These are phyloP conservation scores for Dendrocalamus latiflorus DNA, from an alignment of 202 grass and related monocot genomes.

Conservation along the genomic window DNA sequence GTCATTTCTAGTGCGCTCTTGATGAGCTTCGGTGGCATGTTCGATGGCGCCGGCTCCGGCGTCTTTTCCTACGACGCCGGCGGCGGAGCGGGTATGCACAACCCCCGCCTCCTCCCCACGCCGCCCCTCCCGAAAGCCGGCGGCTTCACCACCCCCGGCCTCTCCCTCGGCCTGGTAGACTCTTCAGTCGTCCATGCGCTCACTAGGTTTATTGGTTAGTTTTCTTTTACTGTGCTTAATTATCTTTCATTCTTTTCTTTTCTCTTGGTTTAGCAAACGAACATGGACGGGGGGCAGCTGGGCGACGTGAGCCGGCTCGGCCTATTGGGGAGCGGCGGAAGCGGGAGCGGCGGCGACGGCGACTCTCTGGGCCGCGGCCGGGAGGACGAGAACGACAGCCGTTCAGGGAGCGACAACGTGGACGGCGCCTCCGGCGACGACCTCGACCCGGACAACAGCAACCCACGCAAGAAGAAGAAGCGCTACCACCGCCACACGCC, in stretches of 20 bases:
- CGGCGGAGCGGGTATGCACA: slow-evolving; percentile 32
- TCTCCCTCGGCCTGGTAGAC: slow-evolving; percentile 86
- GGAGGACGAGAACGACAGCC: slow-evolving; percentile 95
- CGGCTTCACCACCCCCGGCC: slow-evolving; percentile 48
- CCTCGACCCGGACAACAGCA: slow-evolving; percentile 60
- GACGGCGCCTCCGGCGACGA: slow-evolving; percentile 81
- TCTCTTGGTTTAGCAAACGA: slow-evolving; percentile 46
- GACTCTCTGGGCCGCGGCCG: slow-evolving; percentile 52
- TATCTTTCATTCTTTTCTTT: background rate
- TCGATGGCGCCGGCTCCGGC: slow-evolving; percentile 61
- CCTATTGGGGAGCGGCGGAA: slow-evolving; percentile 30
- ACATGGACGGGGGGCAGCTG: slow-evolving; percentile 47
- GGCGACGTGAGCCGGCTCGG: slow-evolving; percentile 35
- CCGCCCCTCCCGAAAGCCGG: slow-evolving; percentile 30
- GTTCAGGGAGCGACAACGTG: slow-evolving; percentile 83
- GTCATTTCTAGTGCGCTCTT: background rate
- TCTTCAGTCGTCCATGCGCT: background rate
- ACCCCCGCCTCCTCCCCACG: slow-evolving; percentile 29
- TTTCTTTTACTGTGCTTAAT: background rate
- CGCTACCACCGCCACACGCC: slow-evolving; percentile 96
- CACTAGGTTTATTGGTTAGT: background rate
- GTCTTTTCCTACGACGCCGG: slow-evolving; percentile 52
- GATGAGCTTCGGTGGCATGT: slow-evolving; percentile 96
- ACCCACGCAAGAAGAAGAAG: slow-evolving; percentile 86
- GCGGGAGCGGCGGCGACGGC: slow-evolving; percentile 28